phyloP scores from a whole-genome alignment of 2,329 filamentous ascomycete genomes.

The Penicillium sclerotigenum region DNA sequence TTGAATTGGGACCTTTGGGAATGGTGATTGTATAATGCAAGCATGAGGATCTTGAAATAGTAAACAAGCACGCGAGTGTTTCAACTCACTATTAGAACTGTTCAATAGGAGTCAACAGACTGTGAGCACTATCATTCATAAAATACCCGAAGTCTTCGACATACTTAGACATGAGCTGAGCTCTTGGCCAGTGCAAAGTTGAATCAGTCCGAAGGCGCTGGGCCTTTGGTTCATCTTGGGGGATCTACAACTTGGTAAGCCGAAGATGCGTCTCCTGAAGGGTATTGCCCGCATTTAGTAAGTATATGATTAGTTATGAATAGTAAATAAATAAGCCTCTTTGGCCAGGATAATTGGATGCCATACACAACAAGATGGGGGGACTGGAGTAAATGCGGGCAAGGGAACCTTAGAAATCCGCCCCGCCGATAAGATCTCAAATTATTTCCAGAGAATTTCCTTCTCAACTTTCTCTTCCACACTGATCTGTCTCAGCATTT shows the following conservation, averaged over 20 bases:
- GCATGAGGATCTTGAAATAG: neutral
- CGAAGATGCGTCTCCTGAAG: neutral
- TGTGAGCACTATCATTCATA: neutral
- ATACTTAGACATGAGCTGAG: neutral
- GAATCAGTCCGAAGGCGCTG: constrained; percentile 22
- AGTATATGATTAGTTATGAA: neutral
- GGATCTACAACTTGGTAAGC: neutral
- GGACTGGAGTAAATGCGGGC: neutral
- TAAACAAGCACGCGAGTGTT: neutral
- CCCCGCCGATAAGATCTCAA: constrained; percentile 22
- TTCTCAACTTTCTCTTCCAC: neutral
- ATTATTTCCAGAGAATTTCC: constrained; percentile 6
- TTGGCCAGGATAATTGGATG: neutral
- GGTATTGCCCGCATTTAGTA: neutral
- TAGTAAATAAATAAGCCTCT: neutral
- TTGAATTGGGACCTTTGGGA: neutral
- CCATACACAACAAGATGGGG: neutral
- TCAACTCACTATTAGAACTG: neutral
- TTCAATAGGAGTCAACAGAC: neutral
- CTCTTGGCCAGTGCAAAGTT: constrained; percentile 13
- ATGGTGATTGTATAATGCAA: neutral
- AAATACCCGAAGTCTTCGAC: neutral
- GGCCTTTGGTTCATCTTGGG: neutral
- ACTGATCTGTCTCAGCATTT: neutral
- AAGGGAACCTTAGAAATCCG: constrained; percentile 8